These are phyloP conservation scores for Lobosporangium transversale DNA, from an alignment of 192 early-diverging fungal species.

Conservation along the genomic window DNA sequence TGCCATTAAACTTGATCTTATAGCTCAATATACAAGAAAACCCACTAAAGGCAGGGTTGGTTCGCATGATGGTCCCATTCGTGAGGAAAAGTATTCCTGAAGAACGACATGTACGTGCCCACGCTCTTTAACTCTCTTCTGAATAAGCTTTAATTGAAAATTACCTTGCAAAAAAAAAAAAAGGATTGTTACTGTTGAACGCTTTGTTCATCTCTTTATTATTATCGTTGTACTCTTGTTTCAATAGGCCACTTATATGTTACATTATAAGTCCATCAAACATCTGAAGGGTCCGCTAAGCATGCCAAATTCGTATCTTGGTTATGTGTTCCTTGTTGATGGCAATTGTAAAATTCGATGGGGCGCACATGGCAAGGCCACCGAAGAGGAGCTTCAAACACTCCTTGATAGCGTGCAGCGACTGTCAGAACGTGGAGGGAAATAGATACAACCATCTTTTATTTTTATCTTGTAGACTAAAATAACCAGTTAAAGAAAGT, in stretches of 20 bases:
- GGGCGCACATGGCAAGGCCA: constrained; percentile 62
- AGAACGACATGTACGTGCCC: constrained; percentile 56
- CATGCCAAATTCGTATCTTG: constrained; percentile 66
- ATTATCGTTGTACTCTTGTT: not conserved
- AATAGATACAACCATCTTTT: too few relatives aligned
- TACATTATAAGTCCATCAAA: constrained; percentile 62
- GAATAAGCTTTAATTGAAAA: too few relatives aligned
- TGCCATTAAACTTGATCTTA: too few relatives aligned
- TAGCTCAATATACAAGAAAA: constrained; percentile 69
- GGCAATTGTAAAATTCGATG: constrained; percentile 66
- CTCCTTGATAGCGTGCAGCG: constrained; percentile 31
- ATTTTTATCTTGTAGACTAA: too few relatives aligned
- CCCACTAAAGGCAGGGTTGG: constrained; percentile 55
- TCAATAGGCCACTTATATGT: constrained; percentile 56
- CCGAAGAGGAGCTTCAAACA: constrained; percentile 53
- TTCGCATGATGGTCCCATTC: constrained; percentile 61
- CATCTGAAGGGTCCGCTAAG: constrained; percentile 54
- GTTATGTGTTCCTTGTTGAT: constrained; percentile 66
- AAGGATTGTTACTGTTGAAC: too few relatives aligned
- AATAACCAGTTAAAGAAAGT: too few relatives aligned
- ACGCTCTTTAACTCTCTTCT: not conserved
- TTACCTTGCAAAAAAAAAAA: too few relatives aligned
- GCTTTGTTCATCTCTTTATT: not conserved
- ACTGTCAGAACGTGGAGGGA: constrained; percentile 32
- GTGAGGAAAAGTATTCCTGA: constrained; percentile 55